Evolutionary conservation across 306 rosid genomes (phyloP).

Genomic region (Ziziphus jujuba): DNA sequence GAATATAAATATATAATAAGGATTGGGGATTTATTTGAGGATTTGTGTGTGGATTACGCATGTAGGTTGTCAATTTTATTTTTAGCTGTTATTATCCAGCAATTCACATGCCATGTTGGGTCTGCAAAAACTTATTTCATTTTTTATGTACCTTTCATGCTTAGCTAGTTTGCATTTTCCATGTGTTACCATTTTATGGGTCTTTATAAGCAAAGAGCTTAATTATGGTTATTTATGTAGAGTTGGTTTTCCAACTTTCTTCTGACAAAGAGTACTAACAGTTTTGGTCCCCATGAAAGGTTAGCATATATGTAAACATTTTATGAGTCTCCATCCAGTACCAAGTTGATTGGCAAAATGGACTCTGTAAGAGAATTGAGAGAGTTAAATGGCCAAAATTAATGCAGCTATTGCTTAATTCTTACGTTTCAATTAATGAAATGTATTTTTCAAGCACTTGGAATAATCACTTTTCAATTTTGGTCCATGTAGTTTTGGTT

Average conservation of each 20-base stretch:
- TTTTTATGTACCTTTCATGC: constrained; percentile 35
- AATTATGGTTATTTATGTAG: neutral
- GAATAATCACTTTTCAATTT: too few relatives aligned
- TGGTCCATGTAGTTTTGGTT: too few relatives aligned
- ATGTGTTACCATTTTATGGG: constrained; percentile 3
- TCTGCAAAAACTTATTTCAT: constrained; percentile 19
- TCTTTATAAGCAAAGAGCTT: neutral
- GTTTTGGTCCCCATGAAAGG: too few relatives aligned
- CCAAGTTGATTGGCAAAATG: neutral
- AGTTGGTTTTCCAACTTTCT: neutral
- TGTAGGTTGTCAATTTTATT: constrained; percentile 33
- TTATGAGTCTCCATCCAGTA: constrained; percentile 9
- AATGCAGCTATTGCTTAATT: too few relatives aligned
- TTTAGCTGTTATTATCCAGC: constrained; percentile 28
- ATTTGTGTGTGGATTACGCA: constrained; percentile 38
- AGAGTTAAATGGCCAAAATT: too few relatives aligned
- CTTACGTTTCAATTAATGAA: too few relatives aligned
- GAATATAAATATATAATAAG: neutral
- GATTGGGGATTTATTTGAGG: neutral
- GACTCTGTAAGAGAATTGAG: too few relatives aligned
- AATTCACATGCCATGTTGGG: constrained; percentile 40
- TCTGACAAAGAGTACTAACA: neutral
- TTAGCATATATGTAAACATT: too few relatives aligned
- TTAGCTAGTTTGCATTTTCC: constrained; percentile 16
- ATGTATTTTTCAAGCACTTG: too few relatives aligned